Evolutionary conservation across 345 rosid species (phyloP).

Genomic region (Raphanus raphanistrum): DNA sequence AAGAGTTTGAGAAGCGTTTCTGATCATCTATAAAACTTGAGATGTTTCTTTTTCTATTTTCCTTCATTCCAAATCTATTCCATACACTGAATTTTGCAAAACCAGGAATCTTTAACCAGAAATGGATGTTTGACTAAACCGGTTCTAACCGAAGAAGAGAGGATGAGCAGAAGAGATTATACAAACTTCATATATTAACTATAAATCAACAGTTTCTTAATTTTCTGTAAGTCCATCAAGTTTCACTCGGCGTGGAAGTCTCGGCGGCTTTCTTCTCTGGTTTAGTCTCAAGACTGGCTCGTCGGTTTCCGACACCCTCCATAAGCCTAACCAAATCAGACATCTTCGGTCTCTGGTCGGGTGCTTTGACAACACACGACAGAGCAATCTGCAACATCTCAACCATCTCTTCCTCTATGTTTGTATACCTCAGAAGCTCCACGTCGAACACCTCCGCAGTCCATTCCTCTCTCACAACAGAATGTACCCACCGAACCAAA

Average conservation of each 20-base stretch:
- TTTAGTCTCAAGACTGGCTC: conserved; percentile 33
- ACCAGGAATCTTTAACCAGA: conserved; percentile 14
- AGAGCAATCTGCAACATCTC: conserved; percentile 97
- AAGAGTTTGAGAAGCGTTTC: neutral
- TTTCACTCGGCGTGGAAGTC: conserved; percentile 49
- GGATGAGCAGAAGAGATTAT: conserved; percentile 22
- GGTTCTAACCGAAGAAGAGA: conserved; percentile 24
- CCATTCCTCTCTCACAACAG: conserved; percentile 98
- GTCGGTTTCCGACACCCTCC: conserved; percentile 56
- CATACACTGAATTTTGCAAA: neutral
- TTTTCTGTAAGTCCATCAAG: conserved; percentile 26
- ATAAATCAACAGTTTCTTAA: neutral
- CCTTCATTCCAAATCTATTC: neutral
- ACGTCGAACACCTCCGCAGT: conserved; percentile 93
- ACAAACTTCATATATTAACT: conserved; percentile 12
- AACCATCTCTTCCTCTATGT: conserved; percentile 97
- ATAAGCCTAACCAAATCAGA: conserved; percentile 70
- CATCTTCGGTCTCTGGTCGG: conserved; percentile 90
- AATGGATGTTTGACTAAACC: conserved; percentile 21
- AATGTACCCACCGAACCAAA: conserved; percentile 97
- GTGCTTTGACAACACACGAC: conserved; percentile 79
- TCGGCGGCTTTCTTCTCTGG: conserved; percentile 50
- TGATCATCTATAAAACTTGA: neutral
- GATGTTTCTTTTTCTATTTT: neutral
- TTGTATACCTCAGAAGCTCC: conserved; percentile 81